These are phyloP conservation scores for Sugiyamaella xylanicola DNA, from an alignment of 1,139 yeast species.

Conservation along the genomic window DNA sequence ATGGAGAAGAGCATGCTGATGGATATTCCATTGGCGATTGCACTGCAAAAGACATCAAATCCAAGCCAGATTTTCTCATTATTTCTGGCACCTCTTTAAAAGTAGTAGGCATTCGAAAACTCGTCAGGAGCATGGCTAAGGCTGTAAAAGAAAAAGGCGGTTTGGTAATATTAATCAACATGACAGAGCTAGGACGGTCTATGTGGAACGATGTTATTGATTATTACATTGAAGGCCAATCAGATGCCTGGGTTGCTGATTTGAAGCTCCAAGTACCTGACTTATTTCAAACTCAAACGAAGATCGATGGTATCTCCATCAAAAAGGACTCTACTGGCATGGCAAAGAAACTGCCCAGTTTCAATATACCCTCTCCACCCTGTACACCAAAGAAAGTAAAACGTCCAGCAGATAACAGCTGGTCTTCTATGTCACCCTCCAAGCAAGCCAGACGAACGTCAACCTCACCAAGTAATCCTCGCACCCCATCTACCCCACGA, in stretches of 20 bases:
- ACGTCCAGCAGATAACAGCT: background rate
- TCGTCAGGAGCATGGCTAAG: slow-evolving; percentile 61
- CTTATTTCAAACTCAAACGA: slow-evolving; percentile 59
- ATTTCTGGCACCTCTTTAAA: slow-evolving; percentile 77
- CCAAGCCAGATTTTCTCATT: slow-evolving; percentile 62
- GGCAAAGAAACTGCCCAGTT: slow-evolving; percentile 1
- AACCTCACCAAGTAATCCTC: background rate
- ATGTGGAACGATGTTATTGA: slow-evolving; percentile 63
- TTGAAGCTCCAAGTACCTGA: slow-evolving; percentile 57
- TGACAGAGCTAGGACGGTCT: slow-evolving; percentile 42
- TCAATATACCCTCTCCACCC: slow-evolving; percentile 26
- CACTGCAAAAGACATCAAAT: slow-evolving; percentile 54
- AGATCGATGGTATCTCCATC: slow-evolving; percentile 33
- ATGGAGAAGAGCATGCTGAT: slow-evolving; percentile 79
- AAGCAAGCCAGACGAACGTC: background rate
- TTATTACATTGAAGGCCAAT: slow-evolving; percentile 74
- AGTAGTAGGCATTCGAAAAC: slow-evolving; percentile 69
- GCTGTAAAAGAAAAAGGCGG: slow-evolving; percentile 62
- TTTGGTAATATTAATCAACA: slow-evolving; percentile 63
- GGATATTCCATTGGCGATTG: slow-evolving; percentile 66
- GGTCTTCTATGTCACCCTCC: slow-evolving; percentile 1
- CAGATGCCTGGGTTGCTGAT: slow-evolving; percentile 74
- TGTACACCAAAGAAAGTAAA: slow-evolving; percentile 21
- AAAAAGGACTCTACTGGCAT: background rate
- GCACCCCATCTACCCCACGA: slow-evolving; percentile 12